Percentiles rank a stretch among this genome's conserved stretches.
These are phyloP conservation scores for Talaromyces ruber DNA, from an alignment of 495 filamentous ascomycete genomes.

Conservation along the genomic window DNA sequence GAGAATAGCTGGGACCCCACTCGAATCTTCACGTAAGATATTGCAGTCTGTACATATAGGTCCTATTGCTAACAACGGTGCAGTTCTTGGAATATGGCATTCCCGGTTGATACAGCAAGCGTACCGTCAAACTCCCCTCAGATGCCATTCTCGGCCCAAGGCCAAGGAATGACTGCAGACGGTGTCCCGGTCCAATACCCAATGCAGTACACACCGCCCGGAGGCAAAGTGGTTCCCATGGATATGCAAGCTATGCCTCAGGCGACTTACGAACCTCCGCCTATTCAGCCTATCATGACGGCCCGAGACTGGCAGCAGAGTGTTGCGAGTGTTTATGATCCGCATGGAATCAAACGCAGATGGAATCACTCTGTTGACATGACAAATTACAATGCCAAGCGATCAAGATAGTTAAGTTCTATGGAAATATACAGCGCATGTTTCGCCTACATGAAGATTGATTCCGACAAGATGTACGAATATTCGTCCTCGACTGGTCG, in stretches of 20 bases:
- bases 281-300: slow-evolving; percentile 60
- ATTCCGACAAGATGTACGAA: background rate
- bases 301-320: slow-evolving; percentile 95
- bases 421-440: background rate
- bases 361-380: slow-evolving; percentile 48
- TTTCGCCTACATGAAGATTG: slow-evolving; percentile 1
- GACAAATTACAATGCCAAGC: slow-evolving; percentile 24
- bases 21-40: slow-evolving; percentile 81
- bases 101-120: slow-evolving; percentile 54
- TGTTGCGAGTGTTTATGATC: slow-evolving; percentile 81
- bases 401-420: slow-evolving; percentile 19
- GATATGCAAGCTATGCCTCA: slow-evolving; percentile 42
- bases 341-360: slow-evolving; percentile 62
- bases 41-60: background rate
- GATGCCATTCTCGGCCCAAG: slow-evolving; percentile 23
- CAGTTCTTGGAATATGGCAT: slow-evolving; percentile 89
- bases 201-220: slow-evolving; percentile 27
- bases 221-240: slow-evolving; percentile 23
- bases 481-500: background rate
- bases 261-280: slow-evolving; percentile 46
- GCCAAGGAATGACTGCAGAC: slow-evolving; percentile 20
- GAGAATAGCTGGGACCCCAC: slow-evolving; percentile 81
- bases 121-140: slow-evolving; percentile 43
- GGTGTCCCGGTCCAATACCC: slow-evolving; percentile 26
- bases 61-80: slow-evolving; percentile 11